Conservation (phyloP, 2,329 filamentous ascomycete species). For the Pseudogymnoascus pannorum region DNA sequence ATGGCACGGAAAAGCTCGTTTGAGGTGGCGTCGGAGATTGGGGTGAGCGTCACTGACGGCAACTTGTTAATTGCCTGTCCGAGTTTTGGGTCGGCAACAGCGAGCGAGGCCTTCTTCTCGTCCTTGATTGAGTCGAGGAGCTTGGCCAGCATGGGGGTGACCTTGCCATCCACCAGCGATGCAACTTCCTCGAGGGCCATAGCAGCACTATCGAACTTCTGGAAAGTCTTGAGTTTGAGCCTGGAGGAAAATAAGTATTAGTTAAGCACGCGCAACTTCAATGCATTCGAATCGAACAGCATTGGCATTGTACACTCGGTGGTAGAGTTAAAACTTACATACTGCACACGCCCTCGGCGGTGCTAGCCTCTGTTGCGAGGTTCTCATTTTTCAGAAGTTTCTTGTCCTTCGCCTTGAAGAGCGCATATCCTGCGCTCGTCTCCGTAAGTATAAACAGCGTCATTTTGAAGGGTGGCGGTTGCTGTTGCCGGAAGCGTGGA, state of each 20-base stretch:
- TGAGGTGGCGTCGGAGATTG: constrained; percentile 74
- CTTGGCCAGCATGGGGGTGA: constrained; percentile 74
- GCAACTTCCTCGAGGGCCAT: constrained; percentile 86
- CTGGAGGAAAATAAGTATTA: constrained; percentile 35
- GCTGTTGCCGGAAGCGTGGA: constrained; percentile 11
- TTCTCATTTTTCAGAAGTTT: constrained; percentile 89
- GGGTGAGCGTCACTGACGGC: constrained; percentile 75
- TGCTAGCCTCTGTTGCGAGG: constrained; percentile 64
- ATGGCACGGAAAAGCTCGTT: constrained; percentile 91
- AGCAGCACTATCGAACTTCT: constrained; percentile 93
- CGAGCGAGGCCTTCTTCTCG: constrained; percentile 93
- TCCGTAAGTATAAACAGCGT: constrained; percentile 89
- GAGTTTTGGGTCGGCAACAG: constrained; percentile 88
- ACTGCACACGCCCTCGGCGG: constrained; percentile 76
- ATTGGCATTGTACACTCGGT: constrained; percentile 1
- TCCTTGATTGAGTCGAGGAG: constrained; percentile 88
- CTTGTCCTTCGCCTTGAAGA: constrained; percentile 98
- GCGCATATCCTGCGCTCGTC: constrained; percentile 92
- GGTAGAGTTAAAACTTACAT: constrained; percentile 54
- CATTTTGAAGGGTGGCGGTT: constrained; percentile 46
- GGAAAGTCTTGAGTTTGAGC: constrained; percentile 92
- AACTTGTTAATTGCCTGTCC: constrained; percentile 88
- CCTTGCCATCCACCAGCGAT: constrained; percentile 85
- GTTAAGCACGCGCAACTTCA: background rate
- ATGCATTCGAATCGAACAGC: background rate